Base-by-base conservation (phyloP, 768 basidiomycete genomes). In the Leucocoprinus leucothites region DNA sequence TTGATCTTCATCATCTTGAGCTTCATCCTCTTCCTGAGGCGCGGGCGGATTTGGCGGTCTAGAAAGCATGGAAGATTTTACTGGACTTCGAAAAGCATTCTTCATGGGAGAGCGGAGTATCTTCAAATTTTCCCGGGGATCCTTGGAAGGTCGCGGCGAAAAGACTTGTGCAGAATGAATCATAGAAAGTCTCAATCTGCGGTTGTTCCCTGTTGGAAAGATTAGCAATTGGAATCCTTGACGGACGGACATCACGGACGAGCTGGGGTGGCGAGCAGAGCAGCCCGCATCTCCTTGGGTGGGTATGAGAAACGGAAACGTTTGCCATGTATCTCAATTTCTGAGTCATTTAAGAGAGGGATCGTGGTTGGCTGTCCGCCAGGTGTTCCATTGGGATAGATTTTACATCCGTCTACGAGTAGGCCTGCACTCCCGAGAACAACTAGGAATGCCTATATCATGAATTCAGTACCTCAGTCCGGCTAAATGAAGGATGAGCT, bases 81-180 rank as follows among this genome's bases (percentile, higher is more conserved):
- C 48, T 5, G 71, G 70, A 41, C 72, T 63, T 58, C 63, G 70
- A 53, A 70, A 72, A 34, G 68, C 60, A 24, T 67, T 65, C 60
- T 76, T 80, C 8, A 84, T 62, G 0, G 85, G 86, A 13, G 77
- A 82, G 63, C 84, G 80, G 3, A 90, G 74, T 28, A 87, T 72
- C 7, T 80, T 74, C 1, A 90, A 75, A 57, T 88, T 88, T 64
- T 83, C 83, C 26, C 73, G 69, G 1, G 86, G 83, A 61, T 86
- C 77, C 2, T 69, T 67, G 34, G 80, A 82, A 0, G 84, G 85
- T 3, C 80, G 68, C 1, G 87, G 89, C 1, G 82, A 81, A 67
- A 89, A 88, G 3, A 91, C 86, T 61, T 88, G 81, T 0, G 86
- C 86, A 52, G 82, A 82, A 22, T 82, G 76, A 31, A 91, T 88